Base-by-base conservation (phyloP, 2,329 filamentous ascomycete genomes). In the Nakataea oryzae region DNA sequence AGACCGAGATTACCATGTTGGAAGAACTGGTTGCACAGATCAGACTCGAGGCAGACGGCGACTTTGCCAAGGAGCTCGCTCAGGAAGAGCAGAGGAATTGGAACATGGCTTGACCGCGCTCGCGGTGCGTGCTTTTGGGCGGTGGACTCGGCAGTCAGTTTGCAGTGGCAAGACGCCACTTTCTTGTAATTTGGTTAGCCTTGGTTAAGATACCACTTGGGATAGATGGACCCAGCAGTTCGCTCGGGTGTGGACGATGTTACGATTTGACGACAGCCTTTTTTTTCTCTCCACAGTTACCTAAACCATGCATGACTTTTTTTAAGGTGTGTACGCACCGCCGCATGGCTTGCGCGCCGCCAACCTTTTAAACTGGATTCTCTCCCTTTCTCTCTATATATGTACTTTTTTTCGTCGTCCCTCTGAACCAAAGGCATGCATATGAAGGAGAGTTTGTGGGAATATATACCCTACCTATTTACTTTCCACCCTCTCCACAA, bases 401-500 rank as follows among this genome's bases (percentile, higher is more conserved):
- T n/a, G n/a, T n/a, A n/a, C 5, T 34, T 24, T 47, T 41, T n/a
- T 9, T 47, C n/a, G 21, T 47, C 32, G 12, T 41, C 3, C 12
- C 8, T 41, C 32, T n/a, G n/a, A n/a, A n/a, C n/a, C n/a, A n/a
- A n/a, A n/a, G n/a, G n/a, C n/a, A n/a, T n/a, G n/a, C n/a, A n/a
- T n/a, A n/a, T n/a, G n/a, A n/a, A n/a, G n/a, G n/a, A n/a, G n/a
- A n/a, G n/a, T n/a, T n/a, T n/a, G n/a, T n/a, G n/a, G n/a, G n/a
- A n/a, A n/a, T n/a, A n/a, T n/a, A n/a, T n/a, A n/a, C n/a, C n/a
- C n/a, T n/a, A n/a, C 27, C 28, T 57, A 50, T 56, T 81, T 81
- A 66, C 76, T 81, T 75, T 89, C 87, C 65, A 84, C 84, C 77
- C 84, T 86, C 78, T 92, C 88, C 27, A 92, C 87, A 70, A 92